Evolutionary conservation across 805 yeast genomes (phyloP), one percentile per base, ranked within the genome.

Genomic region (Barnettozyma sucrosica): DNA sequence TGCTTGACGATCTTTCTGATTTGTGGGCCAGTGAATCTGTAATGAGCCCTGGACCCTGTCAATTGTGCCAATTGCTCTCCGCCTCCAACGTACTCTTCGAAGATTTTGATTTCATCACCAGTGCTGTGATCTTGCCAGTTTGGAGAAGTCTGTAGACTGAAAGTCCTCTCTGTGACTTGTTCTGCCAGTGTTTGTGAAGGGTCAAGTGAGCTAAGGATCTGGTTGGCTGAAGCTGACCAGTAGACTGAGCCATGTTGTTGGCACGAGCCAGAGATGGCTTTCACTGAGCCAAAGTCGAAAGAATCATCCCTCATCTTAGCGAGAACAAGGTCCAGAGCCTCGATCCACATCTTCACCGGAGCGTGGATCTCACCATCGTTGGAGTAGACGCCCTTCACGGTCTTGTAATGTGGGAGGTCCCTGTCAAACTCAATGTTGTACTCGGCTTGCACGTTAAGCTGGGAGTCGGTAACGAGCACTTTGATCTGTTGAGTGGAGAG

Each of bases 111-210:
- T 62, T 89, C 95, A 19, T 71, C 66, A 4, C 79, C 83, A 0
- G 97, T 89, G 21, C 93, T 83, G 61, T 88, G 95, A 60, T 89
- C 97, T 65, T 89, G 97, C 97, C 97, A 89, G 61, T 90, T 89
- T 8, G 97, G 96, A 5, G 95, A 83, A 36, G 72, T 72, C 6
- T 74, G 69, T 55, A 80, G 73, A 2, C 92, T 70, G 54, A 87
- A 83, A 1, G 85, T 83, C 1, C 55, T 55, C 3, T 72, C 72
- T 19, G 57, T 55, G 34, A 85, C 57, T 51, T 76, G 85, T 2
- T 68, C 72, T 33, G 69, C 61, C 43, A 86, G 66, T 2, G 57
- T 43, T 5, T 54, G 50, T 0, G 59, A 24, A 0, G 69, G 54
- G 13, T 59, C 51, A 47, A 85, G 65, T 0, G 55, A 49, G 1